Conservation (phyloP, 192 early-diverging fungal genomes). For the Rhizophlyctis rosea region DNA sequence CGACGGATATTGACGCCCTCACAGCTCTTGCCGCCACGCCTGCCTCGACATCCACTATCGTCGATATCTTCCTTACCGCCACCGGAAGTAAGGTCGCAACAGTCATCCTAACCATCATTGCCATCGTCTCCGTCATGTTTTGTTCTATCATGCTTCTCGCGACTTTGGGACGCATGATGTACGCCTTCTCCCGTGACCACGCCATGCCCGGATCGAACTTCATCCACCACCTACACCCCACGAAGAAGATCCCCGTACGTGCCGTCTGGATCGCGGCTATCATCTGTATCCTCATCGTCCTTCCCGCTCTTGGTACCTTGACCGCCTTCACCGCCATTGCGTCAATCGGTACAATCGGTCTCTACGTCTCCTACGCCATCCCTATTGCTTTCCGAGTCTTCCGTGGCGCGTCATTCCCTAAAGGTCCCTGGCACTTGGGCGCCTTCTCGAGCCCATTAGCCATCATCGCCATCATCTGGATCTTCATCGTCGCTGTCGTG, state of each 20-base stretch:
- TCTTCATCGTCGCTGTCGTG: slow-evolving; percentile 30
- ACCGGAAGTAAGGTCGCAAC: too few relatives aligned
- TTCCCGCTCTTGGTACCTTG: slow-evolving; percentile 33
- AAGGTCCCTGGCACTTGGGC: slow-evolving; percentile 14
- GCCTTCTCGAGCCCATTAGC: slow-evolving; percentile 33
- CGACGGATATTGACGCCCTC: slow-evolving; percentile 20
- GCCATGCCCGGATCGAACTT: slow-evolving; percentile 39
- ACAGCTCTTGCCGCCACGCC: neutral
- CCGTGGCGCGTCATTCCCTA: neutral
- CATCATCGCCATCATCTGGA: slow-evolving; percentile 38
- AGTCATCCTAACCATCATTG: slow-evolving; percentile 37
- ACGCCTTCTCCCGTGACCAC: slow-evolving; percentile 53
- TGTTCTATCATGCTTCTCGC: slow-evolving; percentile 39
- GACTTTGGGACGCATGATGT: slow-evolving; percentile 49
- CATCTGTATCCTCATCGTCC: slow-evolving; percentile 27
- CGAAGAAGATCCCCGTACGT: slow-evolving; percentile 34
- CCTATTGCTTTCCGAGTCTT: slow-evolving; percentile 30
- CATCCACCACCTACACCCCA: slow-evolving; percentile 34
- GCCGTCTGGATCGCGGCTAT: slow-evolving; percentile 39
- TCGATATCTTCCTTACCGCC: slow-evolving; percentile 31
- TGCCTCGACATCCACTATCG: slow-evolving; percentile 20
- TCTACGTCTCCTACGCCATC: slow-evolving; percentile 36
- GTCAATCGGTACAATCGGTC: slow-evolving; percentile 36
- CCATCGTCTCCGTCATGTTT: slow-evolving; percentile 34
- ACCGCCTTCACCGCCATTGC: slow-evolving; percentile 34